Conservation (phyloP, 164 flowering plant species). For the Sedum album region DNA sequence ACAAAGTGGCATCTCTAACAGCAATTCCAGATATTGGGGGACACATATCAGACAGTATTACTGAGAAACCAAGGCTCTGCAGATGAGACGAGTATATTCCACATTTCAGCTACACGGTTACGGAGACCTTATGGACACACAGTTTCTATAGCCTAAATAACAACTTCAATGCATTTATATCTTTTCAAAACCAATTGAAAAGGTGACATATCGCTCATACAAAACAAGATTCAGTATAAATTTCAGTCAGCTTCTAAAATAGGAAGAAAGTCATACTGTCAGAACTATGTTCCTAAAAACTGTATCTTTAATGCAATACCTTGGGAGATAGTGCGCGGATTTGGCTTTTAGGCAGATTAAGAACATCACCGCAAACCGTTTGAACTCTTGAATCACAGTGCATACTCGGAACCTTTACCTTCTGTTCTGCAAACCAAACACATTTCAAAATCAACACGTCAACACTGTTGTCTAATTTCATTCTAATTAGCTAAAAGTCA, state of each 20-base stretch:
- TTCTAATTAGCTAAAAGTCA: no score
- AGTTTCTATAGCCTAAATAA: background rate
- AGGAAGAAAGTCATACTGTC: no score
- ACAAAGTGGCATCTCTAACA: conserved; percentile 75
- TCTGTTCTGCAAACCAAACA: conserved; percentile 61
- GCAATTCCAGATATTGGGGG: conserved; percentile 84
- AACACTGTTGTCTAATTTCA: no score
- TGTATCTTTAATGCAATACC: conserved; percentile 30
- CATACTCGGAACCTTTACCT: conserved; percentile 74
- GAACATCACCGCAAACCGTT: conserved; percentile 82
- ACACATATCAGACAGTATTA: conserved; percentile 94
- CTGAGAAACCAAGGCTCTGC: conserved; percentile 78
- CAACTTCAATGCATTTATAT: background rate
- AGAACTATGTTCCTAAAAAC: no score
- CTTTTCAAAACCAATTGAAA: background rate
- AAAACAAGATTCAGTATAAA: no score
- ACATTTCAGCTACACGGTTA: background rate
- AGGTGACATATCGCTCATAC: background rate
- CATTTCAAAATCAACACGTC: background rate
- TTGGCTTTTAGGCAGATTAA: conserved; percentile 50
- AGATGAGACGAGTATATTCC: conserved; percentile 8
- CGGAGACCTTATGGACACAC: background rate
- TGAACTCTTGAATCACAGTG: conserved; percentile 78
- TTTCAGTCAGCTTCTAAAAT: background rate
- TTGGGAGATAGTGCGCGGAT: conserved; percentile 61